Percentiles rank a stretch among this genome's conserved stretches.
phyloP scores from a whole-genome alignment of 495 filamentous ascomycete species.

The Neurospora sp. region DNA sequence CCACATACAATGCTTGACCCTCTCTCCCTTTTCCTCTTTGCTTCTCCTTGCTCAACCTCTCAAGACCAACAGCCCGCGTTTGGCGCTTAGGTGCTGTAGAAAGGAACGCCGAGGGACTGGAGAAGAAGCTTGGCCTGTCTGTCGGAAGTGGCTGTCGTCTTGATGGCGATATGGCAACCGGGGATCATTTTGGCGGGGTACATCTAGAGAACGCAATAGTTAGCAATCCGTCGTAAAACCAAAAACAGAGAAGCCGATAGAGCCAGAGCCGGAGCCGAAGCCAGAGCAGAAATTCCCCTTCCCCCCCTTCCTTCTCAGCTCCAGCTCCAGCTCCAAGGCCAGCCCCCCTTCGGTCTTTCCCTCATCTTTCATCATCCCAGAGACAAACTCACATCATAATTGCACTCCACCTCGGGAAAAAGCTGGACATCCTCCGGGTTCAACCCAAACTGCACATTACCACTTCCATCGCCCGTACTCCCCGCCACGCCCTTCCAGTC shows the following conservation, averaged over 20 bases:
- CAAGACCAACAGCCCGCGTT: background rate
- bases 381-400: conserved; percentile 70
- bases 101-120: conserved; percentile 72
- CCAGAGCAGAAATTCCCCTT: background rate
- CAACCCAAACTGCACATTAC: conserved; percentile 79
- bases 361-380: too few species aligned
- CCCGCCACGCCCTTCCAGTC: conserved; percentile 81
- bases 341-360: too few species aligned
- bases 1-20: background rate
- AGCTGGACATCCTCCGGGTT: conserved; percentile 56
- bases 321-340: background rate
- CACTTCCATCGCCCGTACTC: conserved; percentile 66
- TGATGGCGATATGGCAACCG: conserved; percentile 74
- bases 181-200: conserved; percentile 61
- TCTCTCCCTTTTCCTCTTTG: background rate
- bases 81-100: conserved; percentile 32
- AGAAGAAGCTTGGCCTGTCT: conserved; percentile 82
- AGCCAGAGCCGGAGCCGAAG: background rate
- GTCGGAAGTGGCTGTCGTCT: conserved; percentile 83
- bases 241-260: too few species aligned
- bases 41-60: background rate
- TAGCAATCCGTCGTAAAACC: too few species aligned
- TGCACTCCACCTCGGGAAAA: conserved; percentile 89
- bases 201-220: conserved; percentile 5
- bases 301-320: background rate